phyloP scores from a whole-genome alignment of 1,139 yeast genomes.

The Yamadazyma kanchanaburiensis region DNA sequence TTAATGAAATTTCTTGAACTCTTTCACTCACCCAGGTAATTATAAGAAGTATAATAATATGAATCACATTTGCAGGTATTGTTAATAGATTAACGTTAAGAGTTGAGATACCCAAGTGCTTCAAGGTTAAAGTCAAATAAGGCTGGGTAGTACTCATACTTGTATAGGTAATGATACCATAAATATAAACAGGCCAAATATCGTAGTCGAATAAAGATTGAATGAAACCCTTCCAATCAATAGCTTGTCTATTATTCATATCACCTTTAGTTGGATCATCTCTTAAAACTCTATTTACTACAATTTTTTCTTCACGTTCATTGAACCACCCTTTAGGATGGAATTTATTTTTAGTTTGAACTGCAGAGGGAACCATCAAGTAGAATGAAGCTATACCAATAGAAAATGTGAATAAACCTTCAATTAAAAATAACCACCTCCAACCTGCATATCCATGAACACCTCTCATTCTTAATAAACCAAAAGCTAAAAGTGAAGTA shows the following conservation, averaged over 20 bases:
- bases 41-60: constrained; percentile 33
- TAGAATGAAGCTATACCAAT: constrained; percentile 54
- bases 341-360: constrained; percentile 50
- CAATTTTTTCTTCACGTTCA: constrained; percentile 58
- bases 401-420: constrained; percentile 54
- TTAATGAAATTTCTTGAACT: constrained; percentile 31
- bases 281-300: constrained; percentile 59
- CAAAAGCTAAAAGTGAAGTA: constrained; percentile 28
- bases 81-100: constrained; percentile 52
- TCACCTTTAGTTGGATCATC: constrained; percentile 72
- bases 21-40: constrained; percentile 40
- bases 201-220: constrained; percentile 50
- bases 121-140: constrained; percentile 53
- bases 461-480: constrained; percentile 24
- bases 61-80: constrained; percentile 46
- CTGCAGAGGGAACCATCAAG: constrained; percentile 59
- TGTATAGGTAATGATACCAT: constrained; percentile 49
- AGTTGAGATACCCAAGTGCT: constrained; percentile 52
- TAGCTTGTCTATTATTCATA: constrained; percentile 62
- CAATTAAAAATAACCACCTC: constrained; percentile 65
- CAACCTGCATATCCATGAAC: constrained; percentile 44
- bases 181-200: constrained; percentile 55
- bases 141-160: constrained; percentile 37
- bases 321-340: constrained; percentile 61
- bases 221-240: constrained; percentile 36